A percentile compares a stretch with the other conserved stretches of the same genome.
Conservation (phyloP, 1,139 yeast genomes). For the Chernovozyma sophiae-reginae region DNA sequence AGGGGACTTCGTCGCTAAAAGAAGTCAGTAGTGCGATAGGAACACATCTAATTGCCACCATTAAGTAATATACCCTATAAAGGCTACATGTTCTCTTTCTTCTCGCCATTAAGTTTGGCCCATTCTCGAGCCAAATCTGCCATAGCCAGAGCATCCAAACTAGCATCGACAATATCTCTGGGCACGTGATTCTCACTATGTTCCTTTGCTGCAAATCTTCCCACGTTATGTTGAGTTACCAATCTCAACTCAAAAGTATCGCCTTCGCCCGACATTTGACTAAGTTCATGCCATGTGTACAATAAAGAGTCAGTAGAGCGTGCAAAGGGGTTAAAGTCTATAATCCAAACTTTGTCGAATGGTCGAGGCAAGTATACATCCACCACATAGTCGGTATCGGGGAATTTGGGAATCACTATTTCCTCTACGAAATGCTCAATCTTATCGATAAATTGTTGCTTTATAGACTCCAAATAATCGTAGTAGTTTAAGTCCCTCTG, state of each 20-base stretch:
- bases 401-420: constrained; percentile 43
- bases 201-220: constrained; percentile 73
- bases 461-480: constrained; percentile 53
- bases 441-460: constrained; percentile 40
- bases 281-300: constrained; percentile 81
- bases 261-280: constrained; percentile 22
- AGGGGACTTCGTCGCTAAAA: no score
- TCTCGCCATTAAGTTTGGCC: constrained; percentile 17
- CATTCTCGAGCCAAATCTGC: constrained; percentile 63
- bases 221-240: constrained; percentile 62
- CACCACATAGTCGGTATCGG: constrained; percentile 57
- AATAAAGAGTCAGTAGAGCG: constrained; percentile 71
- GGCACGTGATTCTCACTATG: constrained; percentile 93
- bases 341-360: constrained; percentile 54
- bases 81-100: neutral
- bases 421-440: constrained; percentile 54
- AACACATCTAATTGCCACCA: no score
- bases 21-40: no score
- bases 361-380: constrained; percentile 85
- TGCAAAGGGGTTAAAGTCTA: constrained; percentile 85
- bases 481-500: constrained; percentile 87
- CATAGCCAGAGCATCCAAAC: constrained; percentile 59
- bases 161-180: constrained; percentile 81
- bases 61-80: no score
- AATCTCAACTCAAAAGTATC: constrained; percentile 54